Percentiles rank a stretch among this genome's conserved stretches.
phyloP scores from a whole-genome alignment of 306 rosid species.

The Dryas octopetala region DNA sequence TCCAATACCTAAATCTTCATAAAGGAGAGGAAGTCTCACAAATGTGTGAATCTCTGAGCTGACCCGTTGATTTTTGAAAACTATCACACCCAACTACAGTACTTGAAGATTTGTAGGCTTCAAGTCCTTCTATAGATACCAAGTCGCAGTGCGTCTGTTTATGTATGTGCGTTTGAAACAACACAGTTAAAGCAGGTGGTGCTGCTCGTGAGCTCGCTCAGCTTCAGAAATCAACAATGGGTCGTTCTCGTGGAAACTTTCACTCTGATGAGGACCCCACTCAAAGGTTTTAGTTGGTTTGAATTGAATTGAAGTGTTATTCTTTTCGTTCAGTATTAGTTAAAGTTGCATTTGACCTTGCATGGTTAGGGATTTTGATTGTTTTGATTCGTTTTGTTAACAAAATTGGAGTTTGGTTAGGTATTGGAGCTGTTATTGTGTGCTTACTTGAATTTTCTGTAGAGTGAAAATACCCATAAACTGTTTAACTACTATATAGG shows the following conservation, averaged over 20 bases:
- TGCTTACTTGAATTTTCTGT: conserved; percentile 1
- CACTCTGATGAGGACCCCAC: conserved; percentile 85
- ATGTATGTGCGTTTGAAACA: neutral
- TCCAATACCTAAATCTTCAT: neutral
- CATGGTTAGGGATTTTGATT: conserved; percentile 10
- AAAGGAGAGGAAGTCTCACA: neutral
- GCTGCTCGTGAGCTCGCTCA: conserved; percentile 23
- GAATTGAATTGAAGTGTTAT: neutral
- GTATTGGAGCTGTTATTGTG: neutral
- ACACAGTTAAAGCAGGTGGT: neutral
- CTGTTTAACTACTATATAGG: neutral
- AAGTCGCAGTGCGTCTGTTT: neutral
- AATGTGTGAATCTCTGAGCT: conserved; percentile 4
- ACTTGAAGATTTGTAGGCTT: neutral
- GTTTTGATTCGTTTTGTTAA: neutral
- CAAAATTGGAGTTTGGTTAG: conserved; percentile 5
- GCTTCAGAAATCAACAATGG: conserved; percentile 61
- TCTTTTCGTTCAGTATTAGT: neutral
- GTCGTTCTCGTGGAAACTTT: conserved; percentile 94
- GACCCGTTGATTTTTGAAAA: conserved; percentile 1
- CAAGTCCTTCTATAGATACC: neutral
- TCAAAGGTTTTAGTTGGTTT: conserved; percentile 57
- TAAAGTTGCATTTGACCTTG: conserved; percentile 11
- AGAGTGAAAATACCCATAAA: neutral
- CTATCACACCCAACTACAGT: neutral